Conservation (phyloP, 2,329 filamentous ascomycete genomes). For the Aspergillus tamarii region DNA sequence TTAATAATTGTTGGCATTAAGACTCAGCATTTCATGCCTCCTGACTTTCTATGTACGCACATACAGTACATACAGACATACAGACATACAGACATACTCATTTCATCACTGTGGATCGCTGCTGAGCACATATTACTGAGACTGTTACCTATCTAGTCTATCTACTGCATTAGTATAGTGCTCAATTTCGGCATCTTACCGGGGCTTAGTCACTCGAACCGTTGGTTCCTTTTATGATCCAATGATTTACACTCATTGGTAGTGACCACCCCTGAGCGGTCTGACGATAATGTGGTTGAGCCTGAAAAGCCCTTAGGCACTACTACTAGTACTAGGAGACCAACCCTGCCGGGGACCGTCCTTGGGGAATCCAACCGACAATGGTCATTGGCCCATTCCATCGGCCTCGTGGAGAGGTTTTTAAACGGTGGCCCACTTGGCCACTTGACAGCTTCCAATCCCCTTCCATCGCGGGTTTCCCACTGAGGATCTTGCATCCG, state of each 20-base stretch:
- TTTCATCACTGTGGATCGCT: not conserved
- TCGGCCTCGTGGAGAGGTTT: conserved; percentile 20
- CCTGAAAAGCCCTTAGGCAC: conserved; percentile 4
- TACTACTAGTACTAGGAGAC: not conserved
- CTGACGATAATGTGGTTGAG: not conserved
- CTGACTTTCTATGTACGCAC: not conserved
- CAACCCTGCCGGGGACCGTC: not conserved
- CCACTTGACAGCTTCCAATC: conserved; percentile 28
- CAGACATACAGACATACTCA: not conserved
- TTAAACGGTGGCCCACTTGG: conserved; percentile 26
- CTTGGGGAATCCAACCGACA: conserved; percentile 7
- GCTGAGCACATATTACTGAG: not conserved
- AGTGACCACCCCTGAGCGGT: conserved; percentile 2
- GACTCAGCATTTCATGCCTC: not conserved
- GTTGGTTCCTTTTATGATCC: not conserved
- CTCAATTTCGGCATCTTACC: not conserved
- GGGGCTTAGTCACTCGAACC: not conserved
- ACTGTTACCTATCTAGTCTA: not conserved
- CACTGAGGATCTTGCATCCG: conserved; percentile 28
- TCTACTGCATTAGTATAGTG: not conserved
- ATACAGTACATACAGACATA: not conserved
- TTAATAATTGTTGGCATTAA: conserved; percentile 9
- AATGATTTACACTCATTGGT: conserved; percentile 1
- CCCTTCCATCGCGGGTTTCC: conserved; percentile 21
- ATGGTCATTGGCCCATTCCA: conserved; percentile 17